Percentiles rank a stretch among this genome's conserved stretches.
Conservation (phyloP, 2,329 filamentous ascomycete genomes). For the Thermochaetoides dissita region DNA sequence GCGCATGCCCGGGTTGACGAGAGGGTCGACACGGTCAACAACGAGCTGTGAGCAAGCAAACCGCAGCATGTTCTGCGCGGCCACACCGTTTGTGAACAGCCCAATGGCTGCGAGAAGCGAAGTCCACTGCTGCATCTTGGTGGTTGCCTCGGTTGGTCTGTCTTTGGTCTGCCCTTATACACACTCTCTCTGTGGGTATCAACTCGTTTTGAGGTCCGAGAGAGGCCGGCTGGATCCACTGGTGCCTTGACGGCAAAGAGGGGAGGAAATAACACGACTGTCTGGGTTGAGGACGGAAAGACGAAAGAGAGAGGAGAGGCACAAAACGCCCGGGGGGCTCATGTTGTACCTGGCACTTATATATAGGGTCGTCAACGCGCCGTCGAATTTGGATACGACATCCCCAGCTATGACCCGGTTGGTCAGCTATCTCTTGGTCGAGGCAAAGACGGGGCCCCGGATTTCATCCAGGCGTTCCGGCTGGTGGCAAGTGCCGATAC, state of each 20-base stretch:
- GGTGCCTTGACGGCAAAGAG: too few species aligned
- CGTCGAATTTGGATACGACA: too few species aligned
- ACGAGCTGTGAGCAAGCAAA: slow-evolving; percentile 35
- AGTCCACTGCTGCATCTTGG: slow-evolving; percentile 17
- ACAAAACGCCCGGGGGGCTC: background rate
- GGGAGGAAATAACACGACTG: too few species aligned
- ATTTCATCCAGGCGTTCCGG: slow-evolving; percentile 7
- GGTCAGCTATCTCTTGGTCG: background rate
- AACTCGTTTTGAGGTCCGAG: background rate
- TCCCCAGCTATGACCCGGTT: slow-evolving; percentile 7
- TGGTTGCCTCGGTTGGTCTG: background rate
- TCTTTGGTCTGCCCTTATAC: background rate
- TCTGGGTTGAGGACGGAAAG: background rate
- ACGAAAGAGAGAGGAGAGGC: background rate
- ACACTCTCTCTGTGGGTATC: background rate
- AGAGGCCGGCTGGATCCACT: too few species aligned
- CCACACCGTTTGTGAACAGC: slow-evolving; percentile 18
- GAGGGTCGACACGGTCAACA: slow-evolving; percentile 31
- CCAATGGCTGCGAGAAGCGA: slow-evolving; percentile 16
- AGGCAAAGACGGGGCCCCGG: too few species aligned
- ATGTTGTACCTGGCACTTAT: slow-evolving; percentile 10
- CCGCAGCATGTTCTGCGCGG: slow-evolving; percentile 28
- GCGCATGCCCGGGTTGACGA: slow-evolving; percentile 30
- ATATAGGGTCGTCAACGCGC: background rate
- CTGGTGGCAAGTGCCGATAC: slow-evolving; percentile 16